Conservation (phyloP, 768 basidiomycete species). For the Termitomyces titanicus region DNA sequence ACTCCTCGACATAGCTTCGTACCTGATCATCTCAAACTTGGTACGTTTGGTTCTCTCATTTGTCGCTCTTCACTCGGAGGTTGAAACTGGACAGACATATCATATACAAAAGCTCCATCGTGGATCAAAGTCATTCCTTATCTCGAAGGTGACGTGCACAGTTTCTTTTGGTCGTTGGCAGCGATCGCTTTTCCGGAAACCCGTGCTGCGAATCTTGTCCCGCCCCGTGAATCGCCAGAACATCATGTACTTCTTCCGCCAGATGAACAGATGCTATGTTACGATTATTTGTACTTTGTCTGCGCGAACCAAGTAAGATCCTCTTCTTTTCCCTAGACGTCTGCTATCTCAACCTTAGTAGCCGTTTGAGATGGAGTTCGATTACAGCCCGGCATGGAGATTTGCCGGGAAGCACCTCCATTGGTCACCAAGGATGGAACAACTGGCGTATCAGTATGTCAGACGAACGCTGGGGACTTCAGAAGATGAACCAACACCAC, state of each 20-base stretch:
- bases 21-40: constrained; percentile 36
- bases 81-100: constrained; percentile 37
- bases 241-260: constrained; percentile 43
- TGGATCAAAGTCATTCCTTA: constrained; percentile 48
- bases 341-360: constrained; percentile 18
- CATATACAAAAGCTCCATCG: constrained; percentile 44
- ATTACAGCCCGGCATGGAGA: constrained; percentile 58
- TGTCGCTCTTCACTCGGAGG: constrained; percentile 10
- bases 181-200: constrained; percentile 43
- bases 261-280: constrained; percentile 49
- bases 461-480: constrained; percentile 37
- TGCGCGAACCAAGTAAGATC: constrained; percentile 40
- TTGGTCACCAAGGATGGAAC: constrained; percentile 40
- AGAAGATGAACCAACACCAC: constrained; percentile 38
- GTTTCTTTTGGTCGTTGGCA: constrained; percentile 44
- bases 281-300: constrained; percentile 50
- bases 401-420: constrained; percentile 49
- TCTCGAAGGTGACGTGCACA: constrained; percentile 40
- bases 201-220: constrained; percentile 31
- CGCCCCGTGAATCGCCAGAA: constrained; percentile 37
- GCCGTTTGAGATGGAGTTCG: constrained; percentile 53
- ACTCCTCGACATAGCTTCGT: constrained; percentile 35
- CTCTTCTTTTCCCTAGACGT: constrained; percentile 1
- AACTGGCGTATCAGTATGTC: constrained; percentile 42
- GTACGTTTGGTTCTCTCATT: constrained; percentile 17